Evolutionary conservation across 306 rosid genomes (phyloP), one percentile per base, ranked within the genome.

Genomic region (Arachis stenosperma): DNA sequence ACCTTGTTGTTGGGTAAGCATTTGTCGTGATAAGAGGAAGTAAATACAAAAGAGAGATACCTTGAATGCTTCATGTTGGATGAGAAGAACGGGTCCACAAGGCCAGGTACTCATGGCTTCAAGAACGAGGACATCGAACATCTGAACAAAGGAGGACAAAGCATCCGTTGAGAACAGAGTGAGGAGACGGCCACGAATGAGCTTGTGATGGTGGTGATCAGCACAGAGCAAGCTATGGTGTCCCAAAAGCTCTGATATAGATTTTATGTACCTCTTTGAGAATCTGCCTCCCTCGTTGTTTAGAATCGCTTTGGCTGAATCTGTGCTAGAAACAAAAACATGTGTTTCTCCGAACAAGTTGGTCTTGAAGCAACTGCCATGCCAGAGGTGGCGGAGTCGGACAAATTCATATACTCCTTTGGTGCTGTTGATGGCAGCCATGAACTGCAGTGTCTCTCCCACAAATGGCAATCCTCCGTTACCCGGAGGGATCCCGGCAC

Each of bases 401-500:
- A 91, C 98, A 75, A 91, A 94, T 68, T 91, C 89, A 61, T 94
- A 85, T 41, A 94, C 83, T 11, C 97, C 98, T 44, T 82, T 83
- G 59, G 70, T 64, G 75, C 91, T 80, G 11, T 85, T 86, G 12
- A 84, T 81, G 80, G 98, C 92, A 6, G 98, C 92, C 96, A 94
- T 88, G 89, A 94, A 94, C 39, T 94, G 87, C 7, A 89, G 71
- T 10, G 97, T 94, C 81, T 94, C 98, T 66, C 97, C 97, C 2
- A 85, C 55, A 30, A 94, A 82, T 0, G 96, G 94, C 1, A 89
- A 67, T 15, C 94, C 98, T 61, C 29, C 30, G 59, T 79, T 85
- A 48, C 98, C 97, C 0, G 89, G 97, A 74, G 91, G 94, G 85
- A 73, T 71, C 54, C 56, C 59, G 0, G 22, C 58, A 40, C 6